Percentiles rank a stretch among this genome's conserved stretches.
Conservation (phyloP, 371 early-diverging fungal species). For the Mortierella sp. region DNA sequence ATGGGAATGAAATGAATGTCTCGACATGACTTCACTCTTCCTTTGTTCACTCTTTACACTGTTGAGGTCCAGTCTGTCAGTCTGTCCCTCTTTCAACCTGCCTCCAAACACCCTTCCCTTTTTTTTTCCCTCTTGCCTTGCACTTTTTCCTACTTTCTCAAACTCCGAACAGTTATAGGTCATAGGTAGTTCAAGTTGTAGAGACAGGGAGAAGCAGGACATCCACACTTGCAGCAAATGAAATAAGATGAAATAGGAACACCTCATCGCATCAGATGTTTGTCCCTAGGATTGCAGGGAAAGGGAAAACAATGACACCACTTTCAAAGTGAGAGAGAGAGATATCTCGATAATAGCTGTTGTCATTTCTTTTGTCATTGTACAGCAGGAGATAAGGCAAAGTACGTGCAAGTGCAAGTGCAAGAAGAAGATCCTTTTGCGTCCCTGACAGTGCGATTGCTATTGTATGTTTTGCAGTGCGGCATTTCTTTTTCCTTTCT, state of each 20-base stretch:
- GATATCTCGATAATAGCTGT: background rate
- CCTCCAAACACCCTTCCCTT: background rate
- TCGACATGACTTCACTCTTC: background rate
- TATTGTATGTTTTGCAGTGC: background rate
- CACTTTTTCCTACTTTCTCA: background rate
- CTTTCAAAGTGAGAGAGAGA: too few species aligned
- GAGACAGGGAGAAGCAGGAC: background rate
- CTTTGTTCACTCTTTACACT: background rate
- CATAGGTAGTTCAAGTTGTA: background rate
- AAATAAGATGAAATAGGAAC: too few species aligned
- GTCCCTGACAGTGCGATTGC: background rate
- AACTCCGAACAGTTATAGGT: background rate
- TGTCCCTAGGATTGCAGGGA: background rate
- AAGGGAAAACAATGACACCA: background rate
- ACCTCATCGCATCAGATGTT: background rate
- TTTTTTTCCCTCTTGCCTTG: background rate
- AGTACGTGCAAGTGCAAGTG: background rate
- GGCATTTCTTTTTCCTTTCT: background rate
- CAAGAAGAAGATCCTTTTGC: background rate
- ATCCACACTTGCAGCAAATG: too few species aligned
- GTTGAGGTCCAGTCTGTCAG: background rate
- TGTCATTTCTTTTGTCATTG: constrained; percentile 4
- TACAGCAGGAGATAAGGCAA: background rate
- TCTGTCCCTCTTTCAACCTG: background rate
- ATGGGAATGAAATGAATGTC: background rate